Conservation (phyloP, 2,329 filamentous ascomycete genomes). For the Volutella citrinella region DNA sequence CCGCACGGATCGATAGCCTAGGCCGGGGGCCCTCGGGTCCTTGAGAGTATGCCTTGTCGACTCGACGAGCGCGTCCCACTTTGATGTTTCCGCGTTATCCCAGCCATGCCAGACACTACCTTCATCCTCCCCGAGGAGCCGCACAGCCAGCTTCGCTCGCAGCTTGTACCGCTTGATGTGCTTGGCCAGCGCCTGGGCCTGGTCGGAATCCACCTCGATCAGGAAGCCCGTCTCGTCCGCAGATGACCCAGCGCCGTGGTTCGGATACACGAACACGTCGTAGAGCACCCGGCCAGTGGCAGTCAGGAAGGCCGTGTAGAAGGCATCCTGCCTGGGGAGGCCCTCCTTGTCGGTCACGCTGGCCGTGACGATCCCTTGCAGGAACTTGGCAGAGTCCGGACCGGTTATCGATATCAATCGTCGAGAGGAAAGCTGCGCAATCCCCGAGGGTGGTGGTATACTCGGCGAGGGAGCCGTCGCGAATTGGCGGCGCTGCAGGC, state of each 20-base stretch:
- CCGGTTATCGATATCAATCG: slow-evolving; percentile 78
- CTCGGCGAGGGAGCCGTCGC: slow-evolving; percentile 30
- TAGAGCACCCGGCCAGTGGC: slow-evolving; percentile 80
- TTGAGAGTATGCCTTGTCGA: slow-evolving; percentile 34
- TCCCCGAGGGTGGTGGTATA: slow-evolving; percentile 42
- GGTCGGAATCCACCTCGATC: slow-evolving; percentile 75
- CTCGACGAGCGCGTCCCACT: slow-evolving; percentile 19
- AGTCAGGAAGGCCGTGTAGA: slow-evolving; percentile 84
- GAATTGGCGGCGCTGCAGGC: slow-evolving; percentile 30
- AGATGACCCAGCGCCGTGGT: slow-evolving; percentile 30
- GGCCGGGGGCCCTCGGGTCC: slow-evolving; percentile 52
- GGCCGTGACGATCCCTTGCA: slow-evolving; percentile 84
- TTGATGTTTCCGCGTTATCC: slow-evolving; percentile 46
- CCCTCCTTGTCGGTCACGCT: slow-evolving; percentile 37
- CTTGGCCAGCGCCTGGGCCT: slow-evolving; percentile 60
- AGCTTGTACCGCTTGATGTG: slow-evolving; percentile 86
- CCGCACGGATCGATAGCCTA: slow-evolving; percentile 51
- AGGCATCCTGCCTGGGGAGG: slow-evolving; percentile 44
- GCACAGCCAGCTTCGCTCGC: slow-evolving; percentile 71
- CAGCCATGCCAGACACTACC: slow-evolving; percentile 71
- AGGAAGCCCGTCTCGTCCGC: slow-evolving; percentile 48
- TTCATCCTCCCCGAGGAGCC: slow-evolving; percentile 63
- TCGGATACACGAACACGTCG: slow-evolving; percentile 86
- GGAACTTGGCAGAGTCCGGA: slow-evolving; percentile 74
- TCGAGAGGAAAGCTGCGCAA: slow-evolving; percentile 65